Percentiles rank a stretch among this genome's conserved stretches.
Conservation (phyloP, 2,329 filamentous ascomycete species). For the Colletotrichum truncatum region DNA sequence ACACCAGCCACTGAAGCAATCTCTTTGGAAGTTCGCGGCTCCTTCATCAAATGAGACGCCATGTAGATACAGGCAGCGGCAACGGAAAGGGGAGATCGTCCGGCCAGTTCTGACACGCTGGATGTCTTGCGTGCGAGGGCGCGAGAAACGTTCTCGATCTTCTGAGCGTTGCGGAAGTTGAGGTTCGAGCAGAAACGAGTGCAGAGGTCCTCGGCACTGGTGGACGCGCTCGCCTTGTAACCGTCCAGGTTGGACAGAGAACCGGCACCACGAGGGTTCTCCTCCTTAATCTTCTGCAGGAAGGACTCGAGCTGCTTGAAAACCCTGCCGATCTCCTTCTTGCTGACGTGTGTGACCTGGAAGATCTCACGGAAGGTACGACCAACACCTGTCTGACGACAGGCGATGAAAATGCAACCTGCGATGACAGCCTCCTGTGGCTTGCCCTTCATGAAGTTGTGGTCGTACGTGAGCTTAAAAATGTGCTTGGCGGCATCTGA, state of each 20-base stretch:
- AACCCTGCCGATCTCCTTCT: constrained; percentile 96
- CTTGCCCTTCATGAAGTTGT: constrained; percentile 94
- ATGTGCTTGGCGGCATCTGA: constrained; percentile 93
- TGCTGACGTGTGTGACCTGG: constrained; percentile 89
- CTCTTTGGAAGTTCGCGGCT: constrained; percentile 82
- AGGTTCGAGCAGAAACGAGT: constrained; percentile 90
- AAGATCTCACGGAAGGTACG: constrained; percentile 96
- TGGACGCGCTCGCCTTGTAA: constrained; percentile 80
- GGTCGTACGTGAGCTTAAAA: constrained; percentile 94
- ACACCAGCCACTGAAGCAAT: constrained; percentile 88
- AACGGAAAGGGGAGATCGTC: constrained; percentile 91
- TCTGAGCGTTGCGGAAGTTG: constrained; percentile 73
- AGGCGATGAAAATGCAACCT: constrained; percentile 97
- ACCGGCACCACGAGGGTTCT: constrained; percentile 61
- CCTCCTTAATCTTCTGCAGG: constrained; percentile 77
- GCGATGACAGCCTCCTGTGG: constrained; percentile 93
- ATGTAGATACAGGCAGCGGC: constrained; percentile 98
- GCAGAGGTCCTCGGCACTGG: constrained; percentile 85
- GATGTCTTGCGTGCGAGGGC: constrained; percentile 82
- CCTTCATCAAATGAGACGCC: constrained; percentile 86
- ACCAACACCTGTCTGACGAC: constrained; percentile 85
- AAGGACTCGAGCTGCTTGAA: constrained; percentile 95
- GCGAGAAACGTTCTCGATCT: constrained; percentile 82
- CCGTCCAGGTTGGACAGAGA: constrained; percentile 68
- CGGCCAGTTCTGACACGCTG: constrained; percentile 82